phyloP scores from a whole-genome alignment of 2,329 filamentous ascomycete species.

The Chrysoporthe austroafricana region DNA sequence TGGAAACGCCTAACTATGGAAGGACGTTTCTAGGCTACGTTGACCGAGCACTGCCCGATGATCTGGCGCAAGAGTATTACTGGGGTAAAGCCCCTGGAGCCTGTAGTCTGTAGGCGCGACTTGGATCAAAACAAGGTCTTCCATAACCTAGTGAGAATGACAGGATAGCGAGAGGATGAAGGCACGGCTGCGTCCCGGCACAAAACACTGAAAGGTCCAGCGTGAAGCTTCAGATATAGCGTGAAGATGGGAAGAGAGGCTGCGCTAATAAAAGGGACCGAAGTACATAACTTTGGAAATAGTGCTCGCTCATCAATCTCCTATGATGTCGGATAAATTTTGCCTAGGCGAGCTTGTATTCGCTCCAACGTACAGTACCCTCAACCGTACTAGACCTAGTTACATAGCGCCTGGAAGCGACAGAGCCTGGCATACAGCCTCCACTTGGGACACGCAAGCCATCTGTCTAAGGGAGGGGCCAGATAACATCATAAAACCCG shows the following conservation, averaged over 20 bases:
- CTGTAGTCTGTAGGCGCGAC: slow-evolving; percentile 53
- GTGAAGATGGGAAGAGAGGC: too few species aligned
- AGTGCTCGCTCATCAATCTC: too few species aligned
- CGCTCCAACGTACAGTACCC: background rate
- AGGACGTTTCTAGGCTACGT: slow-evolving; percentile 68
- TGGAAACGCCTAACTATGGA: slow-evolving; percentile 33
- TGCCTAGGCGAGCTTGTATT: too few species aligned
- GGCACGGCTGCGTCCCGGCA: background rate
- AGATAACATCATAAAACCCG: background rate
- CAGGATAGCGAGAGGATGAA: background rate
- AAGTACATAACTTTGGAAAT: too few species aligned
- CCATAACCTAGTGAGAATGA: slow-evolving; percentile 46
- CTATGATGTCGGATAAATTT: too few species aligned
- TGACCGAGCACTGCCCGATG: slow-evolving; percentile 49
- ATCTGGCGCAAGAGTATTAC: slow-evolving; percentile 52
- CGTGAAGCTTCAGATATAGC: background rate
- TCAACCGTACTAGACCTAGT: background rate
- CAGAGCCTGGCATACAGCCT: background rate
- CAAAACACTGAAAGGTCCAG: background rate
- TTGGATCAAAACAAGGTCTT: slow-evolving; percentile 60
- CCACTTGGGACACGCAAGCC: background rate
- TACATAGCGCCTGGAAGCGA: background rate
- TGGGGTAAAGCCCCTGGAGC: slow-evolving; percentile 56
- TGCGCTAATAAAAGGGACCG: too few species aligned
- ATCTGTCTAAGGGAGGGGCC: too few species aligned